Percentiles rank a stretch among this genome's conserved stretches.
Evolutionary conservation across 306 rosid species (phyloP).

Genomic region (Cucurbita moschata): DNA sequence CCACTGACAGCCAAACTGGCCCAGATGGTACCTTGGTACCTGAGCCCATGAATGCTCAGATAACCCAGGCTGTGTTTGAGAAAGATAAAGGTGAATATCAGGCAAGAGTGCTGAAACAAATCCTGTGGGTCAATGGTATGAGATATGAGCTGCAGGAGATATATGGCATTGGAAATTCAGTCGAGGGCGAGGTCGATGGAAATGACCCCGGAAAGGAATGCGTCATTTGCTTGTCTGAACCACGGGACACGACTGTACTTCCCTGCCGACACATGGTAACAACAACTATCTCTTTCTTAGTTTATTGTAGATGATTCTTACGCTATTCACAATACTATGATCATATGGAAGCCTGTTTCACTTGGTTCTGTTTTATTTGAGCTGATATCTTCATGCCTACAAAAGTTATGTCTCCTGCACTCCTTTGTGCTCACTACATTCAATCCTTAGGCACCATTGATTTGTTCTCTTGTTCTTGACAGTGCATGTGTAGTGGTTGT

Average conservation of each 20-base stretch:
- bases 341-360: too few relatives aligned
- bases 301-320: neutral
- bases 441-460: neutral
- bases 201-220: conserved; percentile 95
- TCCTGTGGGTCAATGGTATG: conserved; percentile 73
- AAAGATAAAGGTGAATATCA: conserved; percentile 76
- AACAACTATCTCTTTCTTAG: neutral
- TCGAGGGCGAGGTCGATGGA: conserved; percentile 63
- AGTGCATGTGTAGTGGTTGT: conserved; percentile 94
- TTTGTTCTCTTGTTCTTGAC: conserved; percentile 20
- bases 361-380: too few relatives aligned
- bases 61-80: conserved; percentile 83
- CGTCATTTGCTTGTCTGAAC: conserved; percentile 94
- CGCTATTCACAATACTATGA: too few relatives aligned
- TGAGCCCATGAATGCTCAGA: conserved; percentile 49
- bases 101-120: conserved; percentile 73
- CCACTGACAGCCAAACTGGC: conserved; percentile 27
- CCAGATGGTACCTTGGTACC: conserved; percentile 35
- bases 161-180: conserved; percentile 88
- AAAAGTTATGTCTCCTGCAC: neutral
- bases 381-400: neutral
- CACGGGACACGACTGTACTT: conserved; percentile 86
- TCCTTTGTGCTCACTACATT: neutral
- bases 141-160: conserved; percentile 96
- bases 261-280: conserved; percentile 99